Base-by-base conservation (phyloP, 2,329 filamentous ascomycete genomes). In the Pleurostoma richardsiae region DNA sequence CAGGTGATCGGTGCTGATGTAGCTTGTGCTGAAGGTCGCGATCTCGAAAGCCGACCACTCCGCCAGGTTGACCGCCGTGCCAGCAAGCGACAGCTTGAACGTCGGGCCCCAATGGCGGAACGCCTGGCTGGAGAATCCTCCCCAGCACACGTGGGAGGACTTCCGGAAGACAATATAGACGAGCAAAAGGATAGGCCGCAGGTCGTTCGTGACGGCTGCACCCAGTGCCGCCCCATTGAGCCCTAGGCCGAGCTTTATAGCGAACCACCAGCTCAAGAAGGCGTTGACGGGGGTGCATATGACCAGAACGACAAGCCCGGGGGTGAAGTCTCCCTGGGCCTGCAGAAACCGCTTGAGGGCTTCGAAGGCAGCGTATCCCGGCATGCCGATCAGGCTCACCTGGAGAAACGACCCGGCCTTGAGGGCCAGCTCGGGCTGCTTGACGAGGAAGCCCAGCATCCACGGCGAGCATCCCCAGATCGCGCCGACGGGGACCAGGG, bases 311-410 rank as follows among this genome's bases (percentile, higher is more conserved):
- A 66, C 62, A 54, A 77, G 66, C 10, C 68, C 72, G 1, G 70
- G 72, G 31, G 70, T 70, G 60, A 79, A 79, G 30, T 76, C 64
- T 1, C 77, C 76, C 51, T 80, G 76, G 0, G 77, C 73, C 54
- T 80, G 76, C 3, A 78, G 65, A 50, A 78, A 79, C 0, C 76
- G 65, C 55, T 80, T 80, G 2, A 72, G 63, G 0, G 73, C 73
- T 50, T 80, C 77, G 30, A 80, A 80, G 3, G 68, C 67, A 1
- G 72, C 74, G 46, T 78, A 80, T 3, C 74, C 76, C 1, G 76
- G 76, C 1, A 76, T 62, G 0, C 76, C 74, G 5, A 76, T 56
- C 2, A 79, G 60, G 39, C 73, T 69, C 31, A 75, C 65, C 4
- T 67, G 63, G 31, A 80, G 54, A 47, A 77, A 80, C 1, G 59